Conservation (phyloP, 768 basidiomycete species). For the Mycena rosella region DNA sequence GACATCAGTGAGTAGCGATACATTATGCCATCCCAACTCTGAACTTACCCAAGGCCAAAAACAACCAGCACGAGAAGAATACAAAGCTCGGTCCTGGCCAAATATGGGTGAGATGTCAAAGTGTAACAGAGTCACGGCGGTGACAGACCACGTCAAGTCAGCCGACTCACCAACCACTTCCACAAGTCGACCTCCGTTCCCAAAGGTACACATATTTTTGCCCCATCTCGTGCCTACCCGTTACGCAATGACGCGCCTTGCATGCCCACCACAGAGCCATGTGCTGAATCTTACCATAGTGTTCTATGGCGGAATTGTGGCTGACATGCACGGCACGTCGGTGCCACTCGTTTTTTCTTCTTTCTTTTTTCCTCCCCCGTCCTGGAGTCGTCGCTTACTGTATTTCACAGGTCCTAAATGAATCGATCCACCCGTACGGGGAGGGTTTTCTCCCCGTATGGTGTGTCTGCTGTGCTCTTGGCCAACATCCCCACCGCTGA, state of each 20-base stretch:
- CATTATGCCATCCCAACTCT: not conserved
- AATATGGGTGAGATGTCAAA: too few relatives aligned
- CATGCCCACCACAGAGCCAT: not conserved
- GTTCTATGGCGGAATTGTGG: not conserved
- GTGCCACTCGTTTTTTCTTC: not conserved
- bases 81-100: too few relatives aligned
- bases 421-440: not conserved
- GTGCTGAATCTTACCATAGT: slow-evolving; percentile 8
- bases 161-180: too few relatives aligned
- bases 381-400: too few relatives aligned
- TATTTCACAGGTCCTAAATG: not conserved
- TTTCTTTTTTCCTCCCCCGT: too few relatives aligned
- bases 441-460: slow-evolving; percentile 1
- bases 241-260: not conserved
- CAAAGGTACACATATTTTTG: not conserved
- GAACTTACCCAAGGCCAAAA: not conserved
- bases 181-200: too few relatives aligned
- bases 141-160: too few relatives aligned
- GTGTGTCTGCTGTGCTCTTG: not conserved
- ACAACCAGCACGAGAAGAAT: not conserved
- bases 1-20: too few relatives aligned
- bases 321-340: not conserved
- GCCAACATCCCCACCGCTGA: not conserved
- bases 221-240: not conserved
- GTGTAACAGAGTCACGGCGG: too few relatives aligned